Evolutionary conservation across 2,329 filamentous ascomycete genomes (phyloP).

Genomic region (Didymella segeticola): DNA sequence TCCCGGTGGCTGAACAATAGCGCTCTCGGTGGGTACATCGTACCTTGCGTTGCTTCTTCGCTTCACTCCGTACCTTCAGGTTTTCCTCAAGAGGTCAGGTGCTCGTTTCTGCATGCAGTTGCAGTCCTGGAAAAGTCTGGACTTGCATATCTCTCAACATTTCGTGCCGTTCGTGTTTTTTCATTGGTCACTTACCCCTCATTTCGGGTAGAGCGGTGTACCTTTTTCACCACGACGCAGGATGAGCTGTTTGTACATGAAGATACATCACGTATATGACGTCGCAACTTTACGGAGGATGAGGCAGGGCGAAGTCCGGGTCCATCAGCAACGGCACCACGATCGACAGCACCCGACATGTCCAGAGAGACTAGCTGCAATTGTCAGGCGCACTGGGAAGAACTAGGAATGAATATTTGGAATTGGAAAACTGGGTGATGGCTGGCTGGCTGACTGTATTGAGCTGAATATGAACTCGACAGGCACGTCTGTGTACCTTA

Average conservation of each 20-base stretch:
- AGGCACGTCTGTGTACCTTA: too few relatives aligned
- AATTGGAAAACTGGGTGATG: neutral
- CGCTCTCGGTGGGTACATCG: slow-evolving; percentile 1
- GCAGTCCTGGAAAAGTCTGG: slow-evolving; percentile 24
- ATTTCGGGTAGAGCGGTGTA: slow-evolving; percentile 37
- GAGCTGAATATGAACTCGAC: neutral
- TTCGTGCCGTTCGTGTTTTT: slow-evolving; percentile 31
- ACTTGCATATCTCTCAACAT: slow-evolving; percentile 37
- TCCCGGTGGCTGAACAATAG: slow-evolving; percentile 11
- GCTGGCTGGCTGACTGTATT: neutral
- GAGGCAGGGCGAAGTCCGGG: neutral
- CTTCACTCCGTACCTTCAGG: slow-evolving; percentile 16
- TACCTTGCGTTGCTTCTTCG: slow-evolving; percentile 23
- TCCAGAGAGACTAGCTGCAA: neutral
- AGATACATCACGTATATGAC: slow-evolving; percentile 19
- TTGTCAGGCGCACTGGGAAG: neutral
- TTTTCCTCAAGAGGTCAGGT: slow-evolving; percentile 39
- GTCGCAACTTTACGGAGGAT: slow-evolving; percentile 3
- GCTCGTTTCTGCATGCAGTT: slow-evolving; percentile 38
- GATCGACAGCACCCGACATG: neutral
- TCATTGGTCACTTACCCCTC: slow-evolving; percentile 37
- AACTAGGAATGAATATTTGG: neutral
- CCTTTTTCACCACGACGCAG: slow-evolving; percentile 32
- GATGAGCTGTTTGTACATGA: slow-evolving; percentile 41
- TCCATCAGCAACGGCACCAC: neutral